Evolutionary conservation across 78 protist species (phyloP), one percentile per base, ranked within the genome.

Genomic region (Polysphondylium violaceum): DNA sequence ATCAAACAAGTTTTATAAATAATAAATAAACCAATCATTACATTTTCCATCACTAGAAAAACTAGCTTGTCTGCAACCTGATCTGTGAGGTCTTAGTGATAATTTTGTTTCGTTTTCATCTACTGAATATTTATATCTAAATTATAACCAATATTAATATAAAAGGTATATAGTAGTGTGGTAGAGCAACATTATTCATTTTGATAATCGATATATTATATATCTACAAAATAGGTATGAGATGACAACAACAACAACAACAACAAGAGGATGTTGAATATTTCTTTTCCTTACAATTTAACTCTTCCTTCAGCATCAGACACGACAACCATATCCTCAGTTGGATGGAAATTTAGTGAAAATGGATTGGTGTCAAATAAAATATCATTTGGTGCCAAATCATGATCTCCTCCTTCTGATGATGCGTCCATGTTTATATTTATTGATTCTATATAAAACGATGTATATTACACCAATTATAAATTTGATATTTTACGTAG

Each of bases 11-110:
- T 60, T 23, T 21, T 11, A 61, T 29, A 23, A 23, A 27, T 35
- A 63, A 33, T 12, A 14, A 35, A 61, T 25, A 12, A 31, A 61
- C 6, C 11, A 43, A 67, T 25, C 21, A 33, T 1, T 63, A 64
- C 88, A 83, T 83, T 83, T 83, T 3, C 91, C 91, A 83, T 83
- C 91, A 14, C 78, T 83, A 55, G 91, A 83, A 56, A 83, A 83
- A 29, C 53, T 44, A 33, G 91, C 91, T 59, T 83, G 78, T 83
- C 91, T 83, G 25, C 91, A 83, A 83, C 91, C 75, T 11, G 64
- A 43, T 43, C 56, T 35, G 58, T 83, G 91, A 19, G 79, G 79
- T 69, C 55, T 83, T 14, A 83, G 23, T 38, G 77, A 36, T 12
- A 83, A 40, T 33, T 68, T 27, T 12, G 38, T n/a, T 41, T 83